These are phyloP conservation scores for Tylopilus orsonianus DNA, from an alignment of 1,284 basidiomycete genomes.

Conservation along the genomic window DNA sequence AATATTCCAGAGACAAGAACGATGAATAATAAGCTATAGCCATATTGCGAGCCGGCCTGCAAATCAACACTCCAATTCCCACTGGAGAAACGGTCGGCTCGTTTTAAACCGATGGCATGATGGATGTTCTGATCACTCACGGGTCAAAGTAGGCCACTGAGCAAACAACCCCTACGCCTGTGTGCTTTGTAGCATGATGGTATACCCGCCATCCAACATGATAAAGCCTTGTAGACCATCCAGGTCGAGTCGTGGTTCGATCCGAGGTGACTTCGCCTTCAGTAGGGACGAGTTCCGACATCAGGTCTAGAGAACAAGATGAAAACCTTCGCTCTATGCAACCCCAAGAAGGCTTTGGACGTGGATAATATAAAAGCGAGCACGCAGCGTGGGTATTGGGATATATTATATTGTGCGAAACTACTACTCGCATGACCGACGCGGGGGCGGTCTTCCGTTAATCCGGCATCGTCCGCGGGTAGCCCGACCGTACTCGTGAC, in stretches of 20 bases:
- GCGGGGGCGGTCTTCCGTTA: background rate
- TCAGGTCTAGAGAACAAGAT: constrained; percentile 4
- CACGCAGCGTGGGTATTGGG: too few species aligned
- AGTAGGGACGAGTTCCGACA: constrained; percentile 11
- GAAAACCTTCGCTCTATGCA: background rate
- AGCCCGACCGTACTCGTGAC: background rate
- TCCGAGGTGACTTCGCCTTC: constrained; percentile 10
- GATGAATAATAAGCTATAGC: constrained; percentile 74
- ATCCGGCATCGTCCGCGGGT: background rate
- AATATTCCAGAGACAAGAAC: constrained; percentile 70
- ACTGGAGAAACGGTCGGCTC: constrained; percentile 27
- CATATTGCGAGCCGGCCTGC: constrained; percentile 60
- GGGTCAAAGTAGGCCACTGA: constrained; percentile 58
- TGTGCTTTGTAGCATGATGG: constrained; percentile 44
- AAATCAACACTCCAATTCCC: constrained; percentile 64
- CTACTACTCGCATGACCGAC: background rate
- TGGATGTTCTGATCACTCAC: constrained; percentile 33
- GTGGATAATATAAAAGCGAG: constrained; percentile 5
- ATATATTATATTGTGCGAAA: background rate
- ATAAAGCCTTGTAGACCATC: constrained; percentile 24
- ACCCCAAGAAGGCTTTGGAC: background rate
- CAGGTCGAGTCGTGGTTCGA: background rate
- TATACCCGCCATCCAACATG: constrained; percentile 27
- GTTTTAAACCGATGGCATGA: background rate
- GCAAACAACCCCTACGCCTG: constrained; percentile 50